Percentiles rank a stretch among this genome's conserved stretches.
Conservation (phyloP, 257 asterid species). For the Linaria vulgaris region DNA sequence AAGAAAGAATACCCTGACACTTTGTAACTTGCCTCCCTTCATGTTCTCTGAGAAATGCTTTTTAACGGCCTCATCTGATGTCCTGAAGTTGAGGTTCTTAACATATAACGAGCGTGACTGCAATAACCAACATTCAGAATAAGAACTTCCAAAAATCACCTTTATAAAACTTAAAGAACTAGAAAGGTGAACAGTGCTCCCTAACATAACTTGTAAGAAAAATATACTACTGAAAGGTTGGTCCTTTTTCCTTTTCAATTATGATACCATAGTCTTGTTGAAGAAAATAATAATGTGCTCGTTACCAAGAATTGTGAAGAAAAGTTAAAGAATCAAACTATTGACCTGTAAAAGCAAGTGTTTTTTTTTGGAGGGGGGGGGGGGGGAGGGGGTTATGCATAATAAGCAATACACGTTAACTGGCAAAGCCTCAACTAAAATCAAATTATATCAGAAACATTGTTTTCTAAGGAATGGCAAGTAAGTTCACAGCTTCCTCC, state of each 20-base stretch:
- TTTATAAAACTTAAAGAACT: constrained; percentile 7
- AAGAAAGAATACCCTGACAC: constrained; percentile 75
- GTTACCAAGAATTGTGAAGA: neutral
- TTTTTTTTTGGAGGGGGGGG: neutral
- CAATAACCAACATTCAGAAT: constrained; percentile 23
- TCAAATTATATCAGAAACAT: neutral
- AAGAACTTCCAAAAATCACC: neutral
- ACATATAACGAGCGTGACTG: constrained; percentile 93
- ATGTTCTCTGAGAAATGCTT: constrained; percentile 62
- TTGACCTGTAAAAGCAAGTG: neutral
- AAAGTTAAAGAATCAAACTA: neutral
- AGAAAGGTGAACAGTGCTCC: constrained; percentile 14
- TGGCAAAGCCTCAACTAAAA: neutral
- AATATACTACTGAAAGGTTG: no score
- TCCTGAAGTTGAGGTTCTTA: constrained; percentile 85
- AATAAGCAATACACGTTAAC: neutral
- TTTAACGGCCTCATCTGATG: constrained; percentile 74
- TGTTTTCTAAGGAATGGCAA: neutral
- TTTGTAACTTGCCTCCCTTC: constrained; percentile 70
- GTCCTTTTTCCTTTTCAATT: no score
- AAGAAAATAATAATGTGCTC: neutral
- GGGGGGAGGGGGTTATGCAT: no score
- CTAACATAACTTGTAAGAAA: no score
- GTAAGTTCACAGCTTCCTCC: neutral
- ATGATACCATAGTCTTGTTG: no score